Percentiles rank a stretch among this genome's conserved stretches.
Conservation (phyloP, 2,329 filamentous ascomycete species). For the Diaporthe citrichinensis region DNA sequence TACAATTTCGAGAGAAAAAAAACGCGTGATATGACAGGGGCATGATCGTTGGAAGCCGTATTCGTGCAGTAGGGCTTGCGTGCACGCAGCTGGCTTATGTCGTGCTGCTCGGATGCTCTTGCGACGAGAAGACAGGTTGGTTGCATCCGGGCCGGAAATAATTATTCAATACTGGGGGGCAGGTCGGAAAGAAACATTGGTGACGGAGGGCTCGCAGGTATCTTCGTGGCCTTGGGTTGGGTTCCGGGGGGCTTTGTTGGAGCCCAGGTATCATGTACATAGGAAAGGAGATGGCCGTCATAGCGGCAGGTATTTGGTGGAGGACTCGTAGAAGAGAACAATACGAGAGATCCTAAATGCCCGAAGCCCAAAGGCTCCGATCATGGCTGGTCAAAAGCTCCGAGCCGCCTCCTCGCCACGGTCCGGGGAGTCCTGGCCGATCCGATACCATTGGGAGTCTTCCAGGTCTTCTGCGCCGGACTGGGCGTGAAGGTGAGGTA, state of each 20-base stretch:
- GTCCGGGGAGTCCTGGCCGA: constrained; percentile 70
- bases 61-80: constrained; percentile 1
- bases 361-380: neutral
- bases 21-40: constrained; percentile 25
- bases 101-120: constrained; percentile 9
- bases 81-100: neutral
- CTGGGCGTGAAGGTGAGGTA: constrained; percentile 98
- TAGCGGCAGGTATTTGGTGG: neutral
- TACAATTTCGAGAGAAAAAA: constrained; percentile 27
- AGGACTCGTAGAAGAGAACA: constrained; percentile 15
- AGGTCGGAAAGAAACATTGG: constrained; percentile 16
- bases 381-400: constrained; percentile 79
- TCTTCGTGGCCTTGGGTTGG: constrained; percentile 6
- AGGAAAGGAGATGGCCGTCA: constrained; percentile 17
- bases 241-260: constrained; percentile 33
- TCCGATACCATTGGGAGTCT: constrained; percentile 76
- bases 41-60: constrained; percentile 13
- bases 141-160: neutral
- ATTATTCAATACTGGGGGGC: constrained; percentile 31
- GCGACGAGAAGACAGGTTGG: constrained; percentile 3
- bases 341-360: neutral
- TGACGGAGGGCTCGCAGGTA: constrained; percentile 10
- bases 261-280: constrained; percentile 42
- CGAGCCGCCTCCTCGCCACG: constrained; percentile 78
- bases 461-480: constrained; percentile 91